Base-by-base conservation (phyloP, 2,329 filamentous ascomycete genomes). In the Grosmannia huntii region DNA sequence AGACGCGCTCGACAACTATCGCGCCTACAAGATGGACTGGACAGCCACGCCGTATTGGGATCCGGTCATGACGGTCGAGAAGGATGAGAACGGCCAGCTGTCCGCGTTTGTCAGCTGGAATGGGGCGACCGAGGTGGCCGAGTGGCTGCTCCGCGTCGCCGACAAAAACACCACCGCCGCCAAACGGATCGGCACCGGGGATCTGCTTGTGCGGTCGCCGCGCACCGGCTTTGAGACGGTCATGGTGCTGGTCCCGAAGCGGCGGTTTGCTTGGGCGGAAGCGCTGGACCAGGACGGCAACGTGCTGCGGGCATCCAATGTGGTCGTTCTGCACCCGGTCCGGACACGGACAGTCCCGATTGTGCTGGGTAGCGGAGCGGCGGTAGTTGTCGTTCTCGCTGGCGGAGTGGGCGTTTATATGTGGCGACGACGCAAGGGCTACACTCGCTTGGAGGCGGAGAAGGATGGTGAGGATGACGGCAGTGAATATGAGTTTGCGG, bases 11-110 rank as follows among this genome's bases (percentile, higher is more conserved):
- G 71, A 71, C 53, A 80, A 76, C 55, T 84, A 84, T 63, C 75
- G 80, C 44, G 75, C 74, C 3, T 77, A 77, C 66, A 79, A 78
- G 64, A 75, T 73, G 62, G 69, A 75, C 57, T 85, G 80, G 78
- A 70, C 71, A 5, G 76, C 72, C 1, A 64, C 68, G 44, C 76
- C 76, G 5, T 69, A 67, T 25, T 75, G 71, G 27, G 71, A 68
- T 44, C 68, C 68, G 5, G 64, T 63, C 16, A 61, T 68, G 53
- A 60, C 64, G 1, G 57, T 65, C 48, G 60, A 51, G 50, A 27
- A 38, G 6, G 12, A 14, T 23, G 9, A 11, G 21, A 2, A 25
- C n/a, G 25, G 21, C 23, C 48, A 27, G 23, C 12, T 25, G 21
- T 14, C 21, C 48, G 48, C 48, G 6, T 25, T 27, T 27, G 48